phyloP scores from a whole-genome alignment of 441 rosid genomes.

The Theobroma grandiflorum region DNA sequence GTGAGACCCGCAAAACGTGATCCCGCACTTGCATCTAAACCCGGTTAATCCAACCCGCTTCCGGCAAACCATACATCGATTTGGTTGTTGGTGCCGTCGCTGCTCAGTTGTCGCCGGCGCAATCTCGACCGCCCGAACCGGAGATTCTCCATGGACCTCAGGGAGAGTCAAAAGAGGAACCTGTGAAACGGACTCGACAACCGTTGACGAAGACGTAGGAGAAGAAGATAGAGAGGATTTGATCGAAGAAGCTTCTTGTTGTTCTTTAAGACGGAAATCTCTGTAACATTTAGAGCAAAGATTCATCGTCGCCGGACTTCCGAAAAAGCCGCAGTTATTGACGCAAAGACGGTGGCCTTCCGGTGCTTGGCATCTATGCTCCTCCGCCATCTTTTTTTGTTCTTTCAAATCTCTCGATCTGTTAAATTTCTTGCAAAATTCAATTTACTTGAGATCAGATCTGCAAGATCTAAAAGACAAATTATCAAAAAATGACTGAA shows the following conservation, averaged over 20 bases:
- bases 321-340: conserved; percentile 66
- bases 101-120: conserved; percentile 14
- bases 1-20: conserved; percentile 65
- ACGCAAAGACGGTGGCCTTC: conserved; percentile 67
- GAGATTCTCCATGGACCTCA: conserved; percentile 27
- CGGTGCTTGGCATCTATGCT: conserved; percentile 68
- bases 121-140: background rate
- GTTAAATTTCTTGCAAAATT: background rate
- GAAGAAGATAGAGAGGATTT: conserved; percentile 44
- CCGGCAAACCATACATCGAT: conserved; percentile 58
- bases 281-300: conserved; percentile 61
- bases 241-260: conserved; percentile 53
- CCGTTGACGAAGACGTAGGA: conserved; percentile 31
- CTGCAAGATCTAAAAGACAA: conserved; percentile 8
- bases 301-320: conserved; percentile 61
- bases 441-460: background rate
- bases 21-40: conserved; percentile 65
- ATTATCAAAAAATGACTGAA: background rate
- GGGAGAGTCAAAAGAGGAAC: conserved; percentile 31
- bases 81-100: conserved; percentile 40
- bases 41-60: conserved; percentile 73
- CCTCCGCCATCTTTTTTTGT: conserved; percentile 71
- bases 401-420: background rate
- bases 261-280: conserved; percentile 56
- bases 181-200: conserved; percentile 37